Percentiles rank a stretch among this genome's conserved stretches.
Evolutionary conservation across 2,329 filamentous ascomycete genomes (phyloP).

Genomic region (Colletotrichum paranaense): DNA sequence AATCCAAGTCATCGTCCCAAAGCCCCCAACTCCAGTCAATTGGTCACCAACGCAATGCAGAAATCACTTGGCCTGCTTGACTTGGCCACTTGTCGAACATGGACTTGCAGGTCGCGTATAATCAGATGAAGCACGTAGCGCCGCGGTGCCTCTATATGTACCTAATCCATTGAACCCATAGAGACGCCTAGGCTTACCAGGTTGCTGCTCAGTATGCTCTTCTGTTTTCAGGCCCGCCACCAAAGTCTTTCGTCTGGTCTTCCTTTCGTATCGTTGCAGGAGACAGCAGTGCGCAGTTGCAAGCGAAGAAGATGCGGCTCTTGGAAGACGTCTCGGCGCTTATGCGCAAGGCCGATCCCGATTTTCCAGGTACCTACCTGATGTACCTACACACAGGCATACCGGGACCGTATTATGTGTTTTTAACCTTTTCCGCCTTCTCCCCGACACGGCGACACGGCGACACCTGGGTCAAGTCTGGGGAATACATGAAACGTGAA

Average conservation of each 20-base stretch:
- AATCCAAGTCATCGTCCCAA: neutral
- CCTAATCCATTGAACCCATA: neutral
- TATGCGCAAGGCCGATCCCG: neutral
- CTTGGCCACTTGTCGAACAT: neutral
- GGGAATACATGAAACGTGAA: neutral
- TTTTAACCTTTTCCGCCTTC: neutral
- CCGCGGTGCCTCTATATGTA: neutral
- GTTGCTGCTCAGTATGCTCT: neutral
- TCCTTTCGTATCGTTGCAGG: neutral
- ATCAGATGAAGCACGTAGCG: neutral
- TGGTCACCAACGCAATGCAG: neutral
- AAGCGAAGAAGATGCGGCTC: slow-evolving; percentile 11
- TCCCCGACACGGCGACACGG: neutral
- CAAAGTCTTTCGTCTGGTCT: neutral
- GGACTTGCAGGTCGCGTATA: neutral
- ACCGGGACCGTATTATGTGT: no score
- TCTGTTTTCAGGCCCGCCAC: neutral
- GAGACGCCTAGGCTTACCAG: neutral
- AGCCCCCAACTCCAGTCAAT: neutral
- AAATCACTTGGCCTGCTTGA: neutral
- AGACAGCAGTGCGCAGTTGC: neutral
- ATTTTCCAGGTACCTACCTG: rapidly evolving
- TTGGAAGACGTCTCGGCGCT: slow-evolving; percentile 23
- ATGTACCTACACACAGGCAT: no score
- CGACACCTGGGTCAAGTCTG: neutral